These are phyloP conservation scores for Tulasnella sp. DNA, from an alignment of 768 basidiomycete species.

Conservation along the genomic window DNA sequence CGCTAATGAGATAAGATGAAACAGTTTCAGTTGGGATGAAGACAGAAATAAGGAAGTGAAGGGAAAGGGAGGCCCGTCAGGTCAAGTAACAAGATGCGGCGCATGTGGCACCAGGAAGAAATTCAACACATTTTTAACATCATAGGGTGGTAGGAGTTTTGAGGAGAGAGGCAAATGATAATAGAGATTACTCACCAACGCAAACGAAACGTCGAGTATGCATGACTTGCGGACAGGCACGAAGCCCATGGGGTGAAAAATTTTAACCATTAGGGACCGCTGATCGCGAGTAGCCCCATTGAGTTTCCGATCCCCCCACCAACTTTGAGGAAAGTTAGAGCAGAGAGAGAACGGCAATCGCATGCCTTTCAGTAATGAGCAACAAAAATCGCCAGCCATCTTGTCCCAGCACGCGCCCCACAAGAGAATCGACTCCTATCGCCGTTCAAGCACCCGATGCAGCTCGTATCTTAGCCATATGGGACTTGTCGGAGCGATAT, in stretches of 20 bases:
- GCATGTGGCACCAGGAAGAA: slow-evolving; percentile 12
- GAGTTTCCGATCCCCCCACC: not conserved
- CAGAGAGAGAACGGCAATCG: not conserved
- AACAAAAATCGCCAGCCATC: slow-evolving; percentile 6
- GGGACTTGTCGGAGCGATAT: not conserved
- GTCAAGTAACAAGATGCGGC: not conserved
- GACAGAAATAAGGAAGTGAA: no score
- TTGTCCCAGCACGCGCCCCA: not conserved
- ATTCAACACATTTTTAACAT: slow-evolving; percentile 9
- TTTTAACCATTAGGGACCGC: not conserved
- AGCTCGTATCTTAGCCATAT: slow-evolving; percentile 11
- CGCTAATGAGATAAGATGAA: not conserved
- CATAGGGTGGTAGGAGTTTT: not conserved
- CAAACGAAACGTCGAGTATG: not conserved
- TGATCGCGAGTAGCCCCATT: slow-evolving; percentile 15
- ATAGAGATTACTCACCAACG: not conserved
- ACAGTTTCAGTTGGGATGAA: not conserved
- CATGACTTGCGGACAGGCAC: not conserved
- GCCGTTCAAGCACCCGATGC: not conserved
- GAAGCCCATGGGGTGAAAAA: slow-evolving; percentile 12
- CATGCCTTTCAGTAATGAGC: slow-evolving; percentile 13
- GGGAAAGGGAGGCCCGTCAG: no score
- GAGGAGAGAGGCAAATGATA: no score
- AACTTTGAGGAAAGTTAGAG: no score
- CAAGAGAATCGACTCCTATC: slow-evolving; percentile 6